Evolutionary conservation across 2,329 filamentous ascomycete species (phyloP), one percentile per base, ranked within the genome.

Genomic region (Xylaria arbuscula): DNA sequence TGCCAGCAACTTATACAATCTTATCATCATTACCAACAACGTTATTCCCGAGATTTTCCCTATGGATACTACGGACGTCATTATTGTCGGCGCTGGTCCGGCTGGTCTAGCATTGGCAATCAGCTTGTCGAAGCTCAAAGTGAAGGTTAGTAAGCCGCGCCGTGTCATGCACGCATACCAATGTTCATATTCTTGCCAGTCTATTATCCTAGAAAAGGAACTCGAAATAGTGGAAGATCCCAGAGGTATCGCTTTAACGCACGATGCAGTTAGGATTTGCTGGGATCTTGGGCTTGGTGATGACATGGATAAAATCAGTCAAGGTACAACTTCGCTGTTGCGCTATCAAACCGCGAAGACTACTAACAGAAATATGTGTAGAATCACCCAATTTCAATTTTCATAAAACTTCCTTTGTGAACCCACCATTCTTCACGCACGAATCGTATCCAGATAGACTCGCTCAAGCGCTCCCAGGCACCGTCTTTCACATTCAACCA

Each of bases 1-100:
- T n/a, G 24, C 7, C 47, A 54, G 2, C 28, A 38, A 54, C n/a
- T 42, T 19, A 42, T 64, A 34, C 2, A 34, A 11, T 19, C n/a
- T 38, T 3, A 7, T 47, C 8, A 36, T 28, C 48, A 28, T 36
- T 6, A 48, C 6, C 17, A 50, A 42, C 8, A 22, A 64, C 28
- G 3, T 3, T 0, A 54, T 40, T 56, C 15, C 53, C 11, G 22
- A 34, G 3, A 13, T 24, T 22, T 19, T 7, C 19, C 5, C 28
- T 3, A 76, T 76, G 73, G 71, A 74, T 32, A 69, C 65, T 28
- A 75, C 74, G 17, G 69, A 75, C 22, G 74, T 75, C 15, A 64
- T 76, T 40, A 75, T 76, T 24, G 71, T 75, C 8, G 74, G 74
- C 24, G 74, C 73, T 38, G 74, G 74, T 2, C 74, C 74, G 19